Evolutionary conservation across 148 eudicot genomes (phyloP).

Genomic region (Vaccinium macrocarpon): DNA sequence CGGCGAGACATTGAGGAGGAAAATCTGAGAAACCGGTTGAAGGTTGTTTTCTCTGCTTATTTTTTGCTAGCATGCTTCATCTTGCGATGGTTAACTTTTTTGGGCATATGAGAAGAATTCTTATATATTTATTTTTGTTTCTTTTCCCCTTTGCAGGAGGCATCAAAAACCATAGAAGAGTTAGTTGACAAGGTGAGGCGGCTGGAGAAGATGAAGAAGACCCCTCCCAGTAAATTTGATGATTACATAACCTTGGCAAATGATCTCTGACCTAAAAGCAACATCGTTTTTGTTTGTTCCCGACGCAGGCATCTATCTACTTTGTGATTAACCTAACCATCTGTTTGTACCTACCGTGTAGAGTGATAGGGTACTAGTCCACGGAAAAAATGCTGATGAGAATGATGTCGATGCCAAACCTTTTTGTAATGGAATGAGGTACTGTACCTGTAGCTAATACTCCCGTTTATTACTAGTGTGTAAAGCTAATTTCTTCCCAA

Average conservation of each 20-base stretch:
- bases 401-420: not conserved
- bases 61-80: conserved; percentile 2
- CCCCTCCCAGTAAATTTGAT: not conserved
- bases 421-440: not conserved
- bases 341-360: not conserved
- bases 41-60: conserved; percentile 33
- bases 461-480: not conserved
- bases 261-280: not conserved
- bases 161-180: conserved; percentile 55
- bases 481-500: not conserved
- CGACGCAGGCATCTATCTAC: not conserved
- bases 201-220: conserved; percentile 36
- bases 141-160: conserved; percentile 39
- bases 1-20: conserved; percentile 64
- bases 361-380: not conserved
- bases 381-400: not conserved
- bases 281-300: no score
- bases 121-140: no score
- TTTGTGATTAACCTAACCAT: not conserved
- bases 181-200: conserved; percentile 48
- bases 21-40: conserved; percentile 49
- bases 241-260: not conserved
- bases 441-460: not conserved
- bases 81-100: not conserved
- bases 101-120: not conserved